A percentile compares a stretch with the other conserved stretches of the same genome.
Evolutionary conservation across 805 yeast species (phyloP).

Genomic region (Wickerhamomyces strasburgensis): DNA sequence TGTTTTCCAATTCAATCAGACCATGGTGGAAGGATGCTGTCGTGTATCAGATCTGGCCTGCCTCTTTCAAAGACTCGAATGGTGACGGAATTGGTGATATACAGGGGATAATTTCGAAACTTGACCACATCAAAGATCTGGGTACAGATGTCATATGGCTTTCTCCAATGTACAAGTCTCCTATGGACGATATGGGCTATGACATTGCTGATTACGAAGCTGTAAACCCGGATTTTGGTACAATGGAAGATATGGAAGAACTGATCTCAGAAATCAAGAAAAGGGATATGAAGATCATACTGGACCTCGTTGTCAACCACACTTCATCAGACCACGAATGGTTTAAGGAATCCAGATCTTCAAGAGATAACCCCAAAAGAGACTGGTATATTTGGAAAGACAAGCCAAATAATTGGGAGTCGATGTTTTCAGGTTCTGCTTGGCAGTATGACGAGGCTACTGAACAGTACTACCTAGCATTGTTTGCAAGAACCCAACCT

Average conservation of each 20-base stretch:
- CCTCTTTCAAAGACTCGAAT: conserved; percentile 51
- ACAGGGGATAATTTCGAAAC: conserved; percentile 43
- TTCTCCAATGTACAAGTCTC: conserved; percentile 51
- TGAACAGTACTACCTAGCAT: conserved; percentile 47
- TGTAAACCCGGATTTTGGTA: conserved; percentile 47
- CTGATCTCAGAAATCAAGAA: conserved; percentile 42
- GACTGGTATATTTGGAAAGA: conserved; percentile 55
- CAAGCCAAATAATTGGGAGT: conserved; percentile 53
- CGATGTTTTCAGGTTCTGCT: conserved; percentile 47
- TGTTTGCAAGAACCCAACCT: conserved; percentile 50
- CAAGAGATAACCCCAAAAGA: conserved; percentile 46
- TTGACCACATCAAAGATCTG: conserved; percentile 43
- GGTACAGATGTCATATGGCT: conserved; percentile 53
- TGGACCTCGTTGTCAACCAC: conserved; percentile 55
- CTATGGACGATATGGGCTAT: conserved; percentile 59
- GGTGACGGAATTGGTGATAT: conserved; percentile 55
- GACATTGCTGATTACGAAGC: conserved; percentile 49
- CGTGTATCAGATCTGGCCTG: conserved; percentile 58
- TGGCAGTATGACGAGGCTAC: conserved; percentile 52
- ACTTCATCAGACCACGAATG: conserved; percentile 49
- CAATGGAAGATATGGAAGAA: conserved; percentile 43
- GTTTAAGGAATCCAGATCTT: conserved; percentile 49
- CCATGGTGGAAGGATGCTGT: conserved; percentile 53
- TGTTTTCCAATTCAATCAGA: conserved; percentile 4
- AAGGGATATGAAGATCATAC: conserved; percentile 44